Conservation (phyloP, 2,329 filamentous ascomycete genomes). For the Penicillium italicum region DNA sequence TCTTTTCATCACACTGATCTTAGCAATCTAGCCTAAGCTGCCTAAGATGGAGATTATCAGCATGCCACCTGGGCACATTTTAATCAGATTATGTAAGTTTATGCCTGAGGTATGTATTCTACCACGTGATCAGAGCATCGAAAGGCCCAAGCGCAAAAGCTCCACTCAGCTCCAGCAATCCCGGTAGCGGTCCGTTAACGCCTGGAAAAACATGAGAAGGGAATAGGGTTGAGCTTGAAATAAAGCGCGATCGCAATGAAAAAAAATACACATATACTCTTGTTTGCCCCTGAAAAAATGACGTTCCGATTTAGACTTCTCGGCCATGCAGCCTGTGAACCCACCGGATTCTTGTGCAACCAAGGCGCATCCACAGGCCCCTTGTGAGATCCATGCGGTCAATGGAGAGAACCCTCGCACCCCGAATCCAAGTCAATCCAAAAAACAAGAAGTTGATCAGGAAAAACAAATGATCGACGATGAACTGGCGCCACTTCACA, state of each 20-base stretch:
- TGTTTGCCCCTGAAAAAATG: not conserved
- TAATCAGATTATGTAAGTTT: no score
- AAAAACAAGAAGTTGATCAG: not conserved
- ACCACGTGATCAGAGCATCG: not conserved
- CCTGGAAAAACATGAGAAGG: not conserved
- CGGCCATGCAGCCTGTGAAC: not conserved
- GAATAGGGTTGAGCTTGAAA: not conserved
- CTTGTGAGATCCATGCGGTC: not conserved
- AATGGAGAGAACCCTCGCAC: no score
- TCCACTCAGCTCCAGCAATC: not conserved
- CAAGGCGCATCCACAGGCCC: not conserved
- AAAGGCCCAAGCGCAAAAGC: not conserved
- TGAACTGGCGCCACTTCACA: not conserved
- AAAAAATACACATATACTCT: not conserved
- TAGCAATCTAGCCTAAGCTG: not conserved
- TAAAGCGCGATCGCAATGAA: not conserved
- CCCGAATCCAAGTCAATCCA: not conserved
- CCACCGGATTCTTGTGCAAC: not conserved
- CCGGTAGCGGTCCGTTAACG: not conserved
- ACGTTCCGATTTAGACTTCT: not conserved
- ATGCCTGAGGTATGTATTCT: not conserved
- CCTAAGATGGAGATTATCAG: not conserved
- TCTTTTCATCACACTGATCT: not conserved
- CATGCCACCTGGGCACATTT: no score
- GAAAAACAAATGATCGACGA: not conserved